Evolutionary conservation across 2,329 filamentous ascomycete species (phyloP), one percentile per base, ranked within the genome.

Genomic region (Purpureocillium lavendulum): DNA sequence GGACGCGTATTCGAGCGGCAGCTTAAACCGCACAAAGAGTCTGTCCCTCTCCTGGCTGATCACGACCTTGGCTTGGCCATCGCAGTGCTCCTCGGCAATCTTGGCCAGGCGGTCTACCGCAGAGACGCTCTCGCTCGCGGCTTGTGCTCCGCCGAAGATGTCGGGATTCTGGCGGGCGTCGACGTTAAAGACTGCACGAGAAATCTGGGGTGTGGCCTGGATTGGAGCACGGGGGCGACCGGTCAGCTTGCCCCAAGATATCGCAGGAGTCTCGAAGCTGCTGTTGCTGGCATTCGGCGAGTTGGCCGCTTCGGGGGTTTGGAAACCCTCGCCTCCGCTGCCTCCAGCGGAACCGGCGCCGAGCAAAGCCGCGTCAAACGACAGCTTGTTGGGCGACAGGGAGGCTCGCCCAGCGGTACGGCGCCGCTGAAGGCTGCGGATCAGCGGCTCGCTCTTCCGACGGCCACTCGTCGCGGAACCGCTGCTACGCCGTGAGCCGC

Each of bases 11-110:
- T 57, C 41, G 16, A 49, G 43, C 38, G 60, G 56, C 38, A 63
- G 33, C 60, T 63, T 63, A 60, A 62, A 62, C 55, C 57, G 50
- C 43, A 62, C 59, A 40, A 61, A 46, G 30, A 63, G 53, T 40
- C 57, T 50, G 31, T 49, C 56, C 30, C 52, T 51, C 33, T 55
- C 48, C 33, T 54, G 46, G 9, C 38, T 45, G 28, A 60, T 44
- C 32, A 51, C 43, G 45, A 60, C 57, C 29, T 56, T 57, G 46
- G 59, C 57, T 30, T 54, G 44, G 26, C 52, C 55, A 35, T 48
- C 42, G 39, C 56, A 60, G 21, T 40, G 33, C 11, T 46, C 42
- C 4, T 47, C 45, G 3, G 51, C 54, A 33, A 63, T 53, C 24
- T 43, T 38, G 4, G 57, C 54, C 14, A 62, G 42, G 7, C 44